Evolutionary conservation across 2,329 filamentous ascomycete species (phyloP).

Genomic region (Arthrinium phaeospermum): DNA sequence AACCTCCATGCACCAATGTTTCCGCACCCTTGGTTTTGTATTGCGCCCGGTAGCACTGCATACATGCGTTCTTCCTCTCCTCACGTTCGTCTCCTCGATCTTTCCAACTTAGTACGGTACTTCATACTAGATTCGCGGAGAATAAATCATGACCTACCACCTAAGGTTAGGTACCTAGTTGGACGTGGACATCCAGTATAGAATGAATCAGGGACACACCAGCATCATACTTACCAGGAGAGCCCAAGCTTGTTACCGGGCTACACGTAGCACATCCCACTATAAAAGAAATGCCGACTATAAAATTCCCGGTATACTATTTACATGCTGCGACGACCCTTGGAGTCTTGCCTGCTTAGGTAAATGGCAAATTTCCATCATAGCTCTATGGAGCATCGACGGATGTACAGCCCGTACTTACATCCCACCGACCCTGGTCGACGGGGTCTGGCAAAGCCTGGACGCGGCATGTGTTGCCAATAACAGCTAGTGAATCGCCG

Average conservation of each 20-base stretch:
- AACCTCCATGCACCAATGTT: background rate
- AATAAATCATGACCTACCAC: background rate
- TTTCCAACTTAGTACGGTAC: background rate
- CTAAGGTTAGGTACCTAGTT: background rate
- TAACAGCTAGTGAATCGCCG: slow-evolving; percentile 9
- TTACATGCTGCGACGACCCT: background rate
- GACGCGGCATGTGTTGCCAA: slow-evolving; percentile 15
- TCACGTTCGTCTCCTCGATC: background rate
- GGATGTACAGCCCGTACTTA: background rate
- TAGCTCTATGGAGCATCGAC: background rate
- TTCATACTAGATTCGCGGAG: background rate
- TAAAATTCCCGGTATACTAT: slow-evolving; percentile 17
- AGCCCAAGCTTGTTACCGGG: background rate
- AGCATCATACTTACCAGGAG: background rate
- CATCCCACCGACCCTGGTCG: background rate
- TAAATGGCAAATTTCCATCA: slow-evolving; percentile 3
- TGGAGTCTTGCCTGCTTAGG: slow-evolving; percentile 6
- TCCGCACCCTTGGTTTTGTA: background rate
- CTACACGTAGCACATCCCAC: background rate
- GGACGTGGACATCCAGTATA: background rate
- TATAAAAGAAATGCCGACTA: slow-evolving; percentile 4
- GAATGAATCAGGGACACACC: background rate
- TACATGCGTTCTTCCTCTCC: background rate
- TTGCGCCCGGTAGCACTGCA: background rate
- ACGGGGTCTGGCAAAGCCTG: background rate